Conservation (phyloP, 2,329 filamentous ascomycete genomes). For the Botrytis pseudocinerea region DNA sequence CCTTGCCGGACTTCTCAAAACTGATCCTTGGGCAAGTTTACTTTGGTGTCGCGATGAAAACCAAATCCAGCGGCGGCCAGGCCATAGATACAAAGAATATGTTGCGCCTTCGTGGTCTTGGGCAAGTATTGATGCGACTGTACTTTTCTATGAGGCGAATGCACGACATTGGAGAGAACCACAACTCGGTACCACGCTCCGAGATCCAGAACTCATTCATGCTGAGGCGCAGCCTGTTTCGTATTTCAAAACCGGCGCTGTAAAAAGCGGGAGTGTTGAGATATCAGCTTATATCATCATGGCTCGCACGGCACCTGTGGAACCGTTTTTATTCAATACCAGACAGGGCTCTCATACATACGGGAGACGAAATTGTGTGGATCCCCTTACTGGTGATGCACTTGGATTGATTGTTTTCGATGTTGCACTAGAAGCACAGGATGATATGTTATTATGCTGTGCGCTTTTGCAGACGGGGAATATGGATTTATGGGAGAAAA, state of each 20-base stretch:
- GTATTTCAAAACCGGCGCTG: neutral
- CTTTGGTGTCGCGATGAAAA: neutral
- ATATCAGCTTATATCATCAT: neutral
- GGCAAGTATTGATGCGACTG: neutral
- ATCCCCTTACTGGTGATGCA: neutral
- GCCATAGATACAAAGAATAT: neutral
- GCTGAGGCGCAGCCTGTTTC: neutral
- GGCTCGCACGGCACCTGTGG: neutral
- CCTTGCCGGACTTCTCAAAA: neutral
- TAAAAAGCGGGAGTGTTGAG: neutral
- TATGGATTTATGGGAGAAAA: neutral
- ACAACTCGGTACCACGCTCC: neutral
- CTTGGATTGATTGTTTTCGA: neutral
- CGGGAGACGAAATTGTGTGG: neutral
- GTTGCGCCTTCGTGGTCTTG: neutral
- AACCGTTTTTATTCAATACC: neutral
- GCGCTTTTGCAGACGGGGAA: conserved; percentile 1
- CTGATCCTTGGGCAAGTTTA: neutral
- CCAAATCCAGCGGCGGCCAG: neutral
- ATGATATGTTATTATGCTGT: neutral
- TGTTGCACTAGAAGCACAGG: neutral
- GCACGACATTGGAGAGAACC: neutral
- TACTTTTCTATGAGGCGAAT: neutral
- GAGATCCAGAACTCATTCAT: neutral
- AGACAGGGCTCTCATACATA: neutral